A percentile compares a stretch with the other conserved stretches of the same genome.
These are phyloP conservation scores for Lepiota venenata DNA, from an alignment of 768 basidiomycete genomes.

Conservation along the genomic window DNA sequence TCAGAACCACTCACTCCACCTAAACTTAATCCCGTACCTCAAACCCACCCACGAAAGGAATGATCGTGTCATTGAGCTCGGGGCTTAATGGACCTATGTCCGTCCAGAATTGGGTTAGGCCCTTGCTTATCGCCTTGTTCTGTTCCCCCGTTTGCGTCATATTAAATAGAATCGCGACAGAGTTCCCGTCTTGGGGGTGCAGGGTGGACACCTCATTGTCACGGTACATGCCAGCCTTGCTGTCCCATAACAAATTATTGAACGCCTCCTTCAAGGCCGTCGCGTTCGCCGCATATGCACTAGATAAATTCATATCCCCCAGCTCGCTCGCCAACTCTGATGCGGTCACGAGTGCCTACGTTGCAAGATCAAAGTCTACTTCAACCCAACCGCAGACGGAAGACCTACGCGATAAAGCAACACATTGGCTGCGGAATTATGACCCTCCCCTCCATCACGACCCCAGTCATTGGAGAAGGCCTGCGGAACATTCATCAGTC, in stretches of 20 bases:
- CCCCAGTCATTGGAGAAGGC: constrained; percentile 49
- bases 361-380: background rate
- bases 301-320: constrained; percentile 21
- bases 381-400: background rate
- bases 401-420: constrained; percentile 36
- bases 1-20: background rate
- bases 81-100: constrained; percentile 44
- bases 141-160: constrained; percentile 36
- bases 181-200: constrained; percentile 48
- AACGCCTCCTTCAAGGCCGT: constrained; percentile 36
- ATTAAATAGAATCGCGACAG: constrained; percentile 44
- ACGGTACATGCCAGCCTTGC: constrained; percentile 38
- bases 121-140: constrained; percentile 37
- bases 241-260: constrained; percentile 44
- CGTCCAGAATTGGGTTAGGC: constrained; percentile 45
- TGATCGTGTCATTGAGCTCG: constrained; percentile 48
- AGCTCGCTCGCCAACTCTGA: constrained; percentile 31
- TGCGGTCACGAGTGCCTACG: constrained; percentile 30
- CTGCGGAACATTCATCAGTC: constrained; percentile 34
- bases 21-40: constrained; percentile 29
- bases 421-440: constrained; percentile 46
- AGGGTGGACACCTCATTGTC: constrained; percentile 41
- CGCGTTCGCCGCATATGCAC: constrained; percentile 28
- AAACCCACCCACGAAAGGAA: constrained; percentile 49
- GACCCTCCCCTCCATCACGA: constrained; percentile 39